These are phyloP conservation scores for Xanthoceras sorbifolium DNA, from an alignment of 345 rosid genomes.

Conservation along the genomic window DNA sequence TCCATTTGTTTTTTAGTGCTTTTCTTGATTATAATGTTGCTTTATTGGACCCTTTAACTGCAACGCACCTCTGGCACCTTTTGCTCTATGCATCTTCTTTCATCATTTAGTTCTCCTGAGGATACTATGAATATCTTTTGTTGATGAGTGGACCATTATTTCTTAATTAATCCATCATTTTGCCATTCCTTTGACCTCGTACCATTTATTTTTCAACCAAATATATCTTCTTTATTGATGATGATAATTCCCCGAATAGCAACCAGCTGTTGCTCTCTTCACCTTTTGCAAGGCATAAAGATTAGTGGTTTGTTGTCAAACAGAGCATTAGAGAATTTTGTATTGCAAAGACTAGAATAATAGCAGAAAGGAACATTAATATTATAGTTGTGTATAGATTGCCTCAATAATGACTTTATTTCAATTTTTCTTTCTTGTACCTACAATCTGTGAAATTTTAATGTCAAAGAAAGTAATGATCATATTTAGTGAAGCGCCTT, in stretches of 20 bases:
- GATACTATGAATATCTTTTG: neutral
- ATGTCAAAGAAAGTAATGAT: neutral
- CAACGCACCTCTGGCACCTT: neutral
- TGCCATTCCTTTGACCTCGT: neutral
- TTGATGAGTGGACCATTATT: neutral
- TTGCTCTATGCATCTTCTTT: neutral
- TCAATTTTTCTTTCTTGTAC: neutral
- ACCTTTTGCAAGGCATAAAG: neutral
- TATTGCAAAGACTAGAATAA: neutral
- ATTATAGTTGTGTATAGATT: neutral
- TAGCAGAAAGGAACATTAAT: neutral
- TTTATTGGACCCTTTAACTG: slow-evolving; percentile 1
- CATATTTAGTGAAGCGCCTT: neutral
- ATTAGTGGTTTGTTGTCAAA: neutral
- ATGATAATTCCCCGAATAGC: neutral
- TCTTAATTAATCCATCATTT: neutral
- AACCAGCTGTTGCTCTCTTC: neutral
- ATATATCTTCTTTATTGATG: neutral
- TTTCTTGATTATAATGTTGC: neutral
- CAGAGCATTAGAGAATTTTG: neutral
- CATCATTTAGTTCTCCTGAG: neutral
- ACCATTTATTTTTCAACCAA: neutral
- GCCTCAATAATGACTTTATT: neutral
- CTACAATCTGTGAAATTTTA: neutral
- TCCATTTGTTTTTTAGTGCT: neutral